Evolutionary conservation across 2,329 filamentous ascomycete genomes (phyloP).

Genomic region (Fusarium sacchari): DNA sequence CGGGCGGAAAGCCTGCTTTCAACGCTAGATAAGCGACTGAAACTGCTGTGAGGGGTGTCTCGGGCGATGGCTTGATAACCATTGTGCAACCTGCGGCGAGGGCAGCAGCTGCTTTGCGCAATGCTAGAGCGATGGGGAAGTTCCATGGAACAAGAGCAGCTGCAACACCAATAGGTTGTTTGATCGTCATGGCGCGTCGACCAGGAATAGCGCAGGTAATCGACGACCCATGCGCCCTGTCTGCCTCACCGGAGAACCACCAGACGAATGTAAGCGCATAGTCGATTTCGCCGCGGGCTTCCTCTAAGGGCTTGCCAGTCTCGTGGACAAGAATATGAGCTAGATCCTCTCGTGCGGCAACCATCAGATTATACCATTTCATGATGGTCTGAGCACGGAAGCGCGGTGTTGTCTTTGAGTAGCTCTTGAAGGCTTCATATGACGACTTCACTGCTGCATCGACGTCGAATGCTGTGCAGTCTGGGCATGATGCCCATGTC

Average conservation of each 20-base stretch:
- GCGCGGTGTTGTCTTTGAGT: constrained; percentile 51
- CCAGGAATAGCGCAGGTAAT: constrained; percentile 56
- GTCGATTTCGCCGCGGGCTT: constrained; percentile 65
- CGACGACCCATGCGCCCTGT: constrained; percentile 59
- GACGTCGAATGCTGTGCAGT: constrained; percentile 44
- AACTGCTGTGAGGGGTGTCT: constrained; percentile 78
- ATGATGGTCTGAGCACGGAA: constrained; percentile 47
- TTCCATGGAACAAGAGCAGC: constrained; percentile 61
- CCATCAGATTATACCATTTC: constrained; percentile 52
- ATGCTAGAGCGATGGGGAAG: constrained; percentile 65
- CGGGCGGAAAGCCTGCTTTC: constrained; percentile 78
- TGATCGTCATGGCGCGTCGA: constrained; percentile 75
- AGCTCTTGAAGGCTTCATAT: constrained; percentile 51
- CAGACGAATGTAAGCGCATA: constrained; percentile 64
- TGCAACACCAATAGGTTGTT: constrained; percentile 55
- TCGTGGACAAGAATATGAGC: constrained; percentile 56
- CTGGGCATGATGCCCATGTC: neutral
- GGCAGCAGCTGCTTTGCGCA: constrained; percentile 60
- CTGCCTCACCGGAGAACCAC: constrained; percentile 67
- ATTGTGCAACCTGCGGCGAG: constrained; percentile 82
- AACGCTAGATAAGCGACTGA: constrained; percentile 73
- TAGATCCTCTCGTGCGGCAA: constrained; percentile 50
- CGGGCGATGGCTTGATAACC: constrained; percentile 76
- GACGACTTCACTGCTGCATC: constrained; percentile 32
- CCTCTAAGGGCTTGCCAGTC: constrained; percentile 66